Evolutionary conservation across 176 grass and related monocot genomes (phyloP).

Genomic region (Zoysia japonica): DNA sequence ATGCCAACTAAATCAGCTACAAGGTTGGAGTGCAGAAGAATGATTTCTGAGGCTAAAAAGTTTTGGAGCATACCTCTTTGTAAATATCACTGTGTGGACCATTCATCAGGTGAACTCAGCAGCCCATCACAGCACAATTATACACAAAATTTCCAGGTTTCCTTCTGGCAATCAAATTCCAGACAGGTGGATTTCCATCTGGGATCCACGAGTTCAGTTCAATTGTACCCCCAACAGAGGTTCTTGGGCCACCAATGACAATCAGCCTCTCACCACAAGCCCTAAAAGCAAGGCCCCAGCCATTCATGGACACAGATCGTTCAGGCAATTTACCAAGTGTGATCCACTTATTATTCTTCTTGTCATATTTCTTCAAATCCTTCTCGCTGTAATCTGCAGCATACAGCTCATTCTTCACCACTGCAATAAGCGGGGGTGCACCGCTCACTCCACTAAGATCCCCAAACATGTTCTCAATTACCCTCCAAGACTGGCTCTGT

Average conservation of each 20-base stretch:
- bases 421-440: constrained; percentile 73
- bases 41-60: constrained; percentile 28
- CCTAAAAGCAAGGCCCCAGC: constrained; percentile 86
- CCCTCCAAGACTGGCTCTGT: constrained; percentile 44
- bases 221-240: constrained; percentile 59
- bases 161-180: constrained; percentile 62
- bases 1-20: constrained; percentile 42
- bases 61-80: constrained; percentile 30
- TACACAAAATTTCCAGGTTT: constrained; percentile 79
- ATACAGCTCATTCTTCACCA: constrained; percentile 78
- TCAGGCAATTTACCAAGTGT: constrained; percentile 72
- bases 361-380: constrained; percentile 70
- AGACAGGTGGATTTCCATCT: constrained; percentile 50
- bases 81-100: constrained; percentile 7
- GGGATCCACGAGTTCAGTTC: constrained; percentile 82
- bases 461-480: constrained; percentile 68
- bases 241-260: constrained; percentile 71
- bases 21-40: constrained; percentile 27
- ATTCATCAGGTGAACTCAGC: constrained; percentile 55
- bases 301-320: constrained; percentile 72
- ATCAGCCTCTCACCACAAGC: constrained; percentile 78
- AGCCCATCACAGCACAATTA: constrained; percentile 92
- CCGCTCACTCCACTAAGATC: constrained; percentile 58
- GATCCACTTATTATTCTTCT: constrained; percentile 73
- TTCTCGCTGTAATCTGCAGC: constrained; percentile 66